Evolutionary conservation across 306 rosid species (phyloP), one percentile per base, ranked within the genome.

Genomic region (Lathyrus oleraceus): DNA sequence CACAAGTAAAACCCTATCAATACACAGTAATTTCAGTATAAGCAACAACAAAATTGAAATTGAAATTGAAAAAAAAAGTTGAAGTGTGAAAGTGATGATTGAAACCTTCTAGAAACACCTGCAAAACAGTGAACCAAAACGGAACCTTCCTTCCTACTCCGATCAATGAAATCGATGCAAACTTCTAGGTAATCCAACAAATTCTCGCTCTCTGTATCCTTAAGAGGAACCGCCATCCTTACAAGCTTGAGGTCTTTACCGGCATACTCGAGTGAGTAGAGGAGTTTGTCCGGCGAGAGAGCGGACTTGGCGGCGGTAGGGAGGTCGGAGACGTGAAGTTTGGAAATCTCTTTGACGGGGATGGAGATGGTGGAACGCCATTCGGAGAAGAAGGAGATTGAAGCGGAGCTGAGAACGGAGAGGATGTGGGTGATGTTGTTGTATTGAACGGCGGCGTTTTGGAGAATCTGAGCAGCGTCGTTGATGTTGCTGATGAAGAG

Each of bases 21-120:
- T 3, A 44, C 19, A 39, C 40, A 6, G 8, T 19, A 2, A 57
- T 12, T 16, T 16, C 45, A 59, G 3, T 69, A 19, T 1, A 27
- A 6, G 13, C 11, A 28, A 49, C 11, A 28, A 48, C 16, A 48
- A 30, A 47, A 48, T 12, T 21, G 25, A 64, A 53, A 65, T 65
- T 5, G 28, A 20, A 30, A 21, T 61, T 16, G 19, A 43, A 61
- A 17, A 5, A 10, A 47, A n/a, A n/a, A 21, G 2, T 21, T 21
- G 23, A 21, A 40, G 39, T 8, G 39, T 9, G 13, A 10, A 5
- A 16, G 67, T 15, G 14, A 25, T 14, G 8, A 11, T 15, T 2
- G 5, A 64, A 83, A 92, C 98, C 98, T 93, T 88, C 97, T 88
- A 36, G 98, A 94, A n/a, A 94, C 98, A 14, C 98, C 98, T 14